phyloP scores from a whole-genome alignment of 2,329 filamentous ascomycete genomes.

The Tolypocladium pustulatum region DNA sequence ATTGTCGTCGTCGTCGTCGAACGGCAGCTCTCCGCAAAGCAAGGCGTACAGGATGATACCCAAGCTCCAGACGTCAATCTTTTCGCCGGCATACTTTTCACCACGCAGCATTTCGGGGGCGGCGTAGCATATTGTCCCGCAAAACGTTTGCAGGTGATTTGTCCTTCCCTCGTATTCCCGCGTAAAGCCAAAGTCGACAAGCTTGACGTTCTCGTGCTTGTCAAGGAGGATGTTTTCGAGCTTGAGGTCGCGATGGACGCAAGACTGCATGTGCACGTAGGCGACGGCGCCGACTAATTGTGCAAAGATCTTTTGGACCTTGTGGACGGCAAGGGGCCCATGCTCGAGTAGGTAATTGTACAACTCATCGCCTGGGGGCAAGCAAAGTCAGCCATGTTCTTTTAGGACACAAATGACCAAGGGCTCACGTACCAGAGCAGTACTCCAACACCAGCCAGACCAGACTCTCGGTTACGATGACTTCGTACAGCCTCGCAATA shows the following conservation, averaged over 20 bases:
- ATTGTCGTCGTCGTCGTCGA: slow-evolving; percentile 90
- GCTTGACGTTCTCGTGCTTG: slow-evolving; percentile 93
- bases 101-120: slow-evolving; percentile 98
- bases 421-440: slow-evolving; percentile 63
- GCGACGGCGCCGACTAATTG: slow-evolving; percentile 90
- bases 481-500: slow-evolving; percentile 92
- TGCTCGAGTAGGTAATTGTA: slow-evolving; percentile 91
- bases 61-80: slow-evolving; percentile 93
- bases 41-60: slow-evolving; percentile 78
- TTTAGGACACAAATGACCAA: not conserved
- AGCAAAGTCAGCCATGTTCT: slow-evolving; percentile 13
- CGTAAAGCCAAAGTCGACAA: slow-evolving; percentile 97
- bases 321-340: slow-evolving; percentile 71
- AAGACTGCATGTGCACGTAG: slow-evolving; percentile 91
- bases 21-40: slow-evolving; percentile 77
- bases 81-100: slow-evolving; percentile 95
- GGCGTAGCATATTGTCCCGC: slow-evolving; percentile 94
- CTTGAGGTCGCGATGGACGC: slow-evolving; percentile 93
- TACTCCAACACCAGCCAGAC: slow-evolving; percentile 98
- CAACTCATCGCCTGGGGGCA: slow-evolving; percentile 68
- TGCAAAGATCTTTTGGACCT: slow-evolving; percentile 91
- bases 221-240: slow-evolving; percentile 85
- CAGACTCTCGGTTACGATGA: slow-evolving; percentile 88
- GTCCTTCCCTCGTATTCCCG: slow-evolving; percentile 92
- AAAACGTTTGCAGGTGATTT: slow-evolving; percentile 94